These are phyloP conservation scores for Dactylonectria estremocensis DNA, from an alignment of 2,329 filamentous ascomycete species.

Conservation along the genomic window DNA sequence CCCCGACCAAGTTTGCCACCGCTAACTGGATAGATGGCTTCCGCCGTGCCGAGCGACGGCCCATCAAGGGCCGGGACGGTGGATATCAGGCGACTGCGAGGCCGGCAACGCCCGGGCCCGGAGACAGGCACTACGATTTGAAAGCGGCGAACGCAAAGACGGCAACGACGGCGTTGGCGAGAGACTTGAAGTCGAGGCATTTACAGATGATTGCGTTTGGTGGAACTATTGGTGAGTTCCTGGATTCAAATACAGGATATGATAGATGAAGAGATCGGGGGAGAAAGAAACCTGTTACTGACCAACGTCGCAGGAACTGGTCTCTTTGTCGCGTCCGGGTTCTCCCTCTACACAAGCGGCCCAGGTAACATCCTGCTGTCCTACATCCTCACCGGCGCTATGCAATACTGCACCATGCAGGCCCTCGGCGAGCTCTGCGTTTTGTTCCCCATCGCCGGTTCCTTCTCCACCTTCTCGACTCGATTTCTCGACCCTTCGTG, in stretches of 20 bases:
- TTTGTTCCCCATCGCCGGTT: conserved; percentile 89
- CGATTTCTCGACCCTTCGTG: conserved; percentile 71
- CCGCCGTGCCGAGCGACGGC: not conserved
- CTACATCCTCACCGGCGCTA: conserved; percentile 82
- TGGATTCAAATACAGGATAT: not conserved
- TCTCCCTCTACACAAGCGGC: conserved; percentile 78
- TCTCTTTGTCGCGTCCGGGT: conserved; percentile 87
- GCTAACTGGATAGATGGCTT: not conserved
- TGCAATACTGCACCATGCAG: conserved; percentile 94
- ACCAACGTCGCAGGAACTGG: conserved; percentile 75
- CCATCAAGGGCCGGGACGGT: not conserved
- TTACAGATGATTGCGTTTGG: conserved; percentile 1
- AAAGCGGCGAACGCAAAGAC: not conserved
- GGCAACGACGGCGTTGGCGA: not conserved
- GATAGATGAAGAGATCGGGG: not conserved
- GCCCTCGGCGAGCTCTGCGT: conserved; percentile 93
- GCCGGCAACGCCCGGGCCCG: not conserved
- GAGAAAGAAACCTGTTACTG: not conserved
- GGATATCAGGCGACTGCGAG: not conserved
- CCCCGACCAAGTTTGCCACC: not conserved
- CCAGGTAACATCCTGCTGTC: conserved; percentile 83
- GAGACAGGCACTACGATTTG: not conserved
- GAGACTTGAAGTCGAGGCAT: not conserved
- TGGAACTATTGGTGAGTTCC: not conserved
- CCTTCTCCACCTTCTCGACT: conserved; percentile 92